Base-by-base conservation (phyloP, 495 filamentous ascomycete species). In the Bacidia gigantensis region DNA sequence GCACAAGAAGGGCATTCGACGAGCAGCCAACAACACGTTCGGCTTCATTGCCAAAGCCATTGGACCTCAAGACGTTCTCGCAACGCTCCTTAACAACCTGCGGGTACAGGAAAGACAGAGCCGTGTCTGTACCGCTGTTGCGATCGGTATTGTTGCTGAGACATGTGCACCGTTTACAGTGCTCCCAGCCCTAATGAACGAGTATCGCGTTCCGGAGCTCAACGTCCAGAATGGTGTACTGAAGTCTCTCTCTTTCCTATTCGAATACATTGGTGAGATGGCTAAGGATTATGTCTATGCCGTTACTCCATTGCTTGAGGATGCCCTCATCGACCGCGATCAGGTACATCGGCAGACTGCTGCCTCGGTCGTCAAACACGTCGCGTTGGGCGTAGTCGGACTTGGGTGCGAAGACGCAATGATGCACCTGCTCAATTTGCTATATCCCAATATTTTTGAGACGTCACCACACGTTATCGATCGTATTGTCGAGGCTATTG, bases 11-110 rank as follows among this genome's bases (percentile, higher is more conserved):
- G 90, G 93, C 51, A 99, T 99, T 60, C 86, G 93, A 53, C 83
- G 93, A 67, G 93, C 93, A 11, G 93, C 93, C 53, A 99, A 99
- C 78, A 99, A 99, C 73, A 99, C 93, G 1, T 99, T 99, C 60
- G 93, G 93, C 64, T 99, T 95, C 78, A 99, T 99, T 60, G 93
- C 93, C 61, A 99, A 97, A 70, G 93, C 93, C 47, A 97, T 99
- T 62, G 93, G 93, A 58, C 93, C 93, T 17, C 89, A 95, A 62
- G 93, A 99, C 70, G 93, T 99, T 17, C 74, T 99, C 17, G 88
- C 92, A 12, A 96, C 92, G 1, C 73, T 99, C 7, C 83, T 99
- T 49, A 95, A 94, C 76, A 97, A 99, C 64, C 73, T 99, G 10
- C 81, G 93, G 49, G 92, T 97, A 11, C 90, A 96, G 64, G 93